Base-by-base conservation (phyloP, 1,284 basidiomycete genomes). In the Mixia osmundae region DNA sequence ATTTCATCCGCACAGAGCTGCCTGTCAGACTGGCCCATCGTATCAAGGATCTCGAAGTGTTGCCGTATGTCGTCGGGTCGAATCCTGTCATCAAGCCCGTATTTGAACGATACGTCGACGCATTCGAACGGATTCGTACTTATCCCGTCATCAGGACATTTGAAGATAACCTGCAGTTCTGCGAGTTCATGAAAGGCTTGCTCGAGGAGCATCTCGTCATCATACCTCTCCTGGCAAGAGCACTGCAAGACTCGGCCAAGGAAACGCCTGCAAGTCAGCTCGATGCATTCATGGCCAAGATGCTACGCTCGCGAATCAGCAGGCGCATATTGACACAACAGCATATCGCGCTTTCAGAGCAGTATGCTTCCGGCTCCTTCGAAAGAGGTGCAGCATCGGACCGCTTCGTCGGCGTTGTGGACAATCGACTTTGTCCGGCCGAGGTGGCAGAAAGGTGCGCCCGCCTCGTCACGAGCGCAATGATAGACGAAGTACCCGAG, bases 391-490 rank as follows among this genome's bases (percentile, higher is more conserved):
- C 6, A 19, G 22, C 65, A 72, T 41, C 66, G 69, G 8, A n/a
- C n/a, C n/a, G n/a, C n/a, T 75, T 75, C 50, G 77, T 89, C 20
- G 82, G 82, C 6, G 76, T 89, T 44, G 83, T 89, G 35, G 73
- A 73, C 48, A 82, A 80, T 0, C 66, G 66, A 2, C 57, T 87
- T 30, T 66, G 68, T 45, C 68, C 80, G 34, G 67, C 67, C 44
- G 65, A 66, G 32, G n/a, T n/a, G 73, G 72, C 45, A 68, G 85
- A 33, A 66, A 68, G 65, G 47, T 78, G 78, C 45, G 62, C 62
- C 5, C 56, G 56, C 22, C 61, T 79, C 33, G 58, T 87, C 1
- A 42, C 45, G 11, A 37, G 38, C 34, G 42, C 44, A 39, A 75
- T 68, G 63, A 72, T 78, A 0, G 61, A 71, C 34, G 69, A n/a